Percentiles rank a stretch among this genome's conserved stretches.
These are phyloP conservation scores for Carpinus viminea DNA, from an alignment of 306 rosid genomes.

Conservation along the genomic window DNA sequence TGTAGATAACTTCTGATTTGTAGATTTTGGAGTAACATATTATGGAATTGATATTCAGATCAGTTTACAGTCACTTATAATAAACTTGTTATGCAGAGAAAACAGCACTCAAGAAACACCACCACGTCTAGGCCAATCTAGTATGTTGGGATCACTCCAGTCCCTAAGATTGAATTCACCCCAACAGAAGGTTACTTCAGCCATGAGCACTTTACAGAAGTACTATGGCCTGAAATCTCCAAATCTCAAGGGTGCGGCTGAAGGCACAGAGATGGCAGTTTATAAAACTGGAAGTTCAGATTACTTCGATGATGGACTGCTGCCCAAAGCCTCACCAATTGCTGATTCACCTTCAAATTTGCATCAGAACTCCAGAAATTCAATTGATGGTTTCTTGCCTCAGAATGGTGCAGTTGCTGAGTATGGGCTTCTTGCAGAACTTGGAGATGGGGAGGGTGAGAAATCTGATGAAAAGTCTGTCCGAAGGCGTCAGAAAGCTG, in stretches of 20 bases:
- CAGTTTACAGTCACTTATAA: conserved; percentile 21
- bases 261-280: conserved; percentile 65
- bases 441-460: conserved; percentile 54
- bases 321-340: conserved; percentile 45
- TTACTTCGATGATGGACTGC: conserved; percentile 42
- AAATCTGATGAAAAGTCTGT: conserved; percentile 73
- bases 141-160: conserved; percentile 42
- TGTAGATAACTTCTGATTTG: neutral
- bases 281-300: conserved; percentile 48
- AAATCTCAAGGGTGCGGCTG: conserved; percentile 22
- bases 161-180: conserved; percentile 54
- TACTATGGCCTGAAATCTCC: conserved; percentile 63
- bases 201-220: conserved; percentile 69
- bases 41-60: neutral
- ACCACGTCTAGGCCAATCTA: conserved; percentile 44
- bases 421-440: conserved; percentile 36
- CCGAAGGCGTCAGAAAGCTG: conserved; percentile 76
- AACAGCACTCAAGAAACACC: conserved; percentile 31
- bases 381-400: conserved; percentile 43
- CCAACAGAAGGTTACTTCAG: conserved; percentile 43
- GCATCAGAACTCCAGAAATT: conserved; percentile 40
- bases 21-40: neutral
- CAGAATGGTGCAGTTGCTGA: conserved; percentile 45
- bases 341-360: conserved; percentile 35
- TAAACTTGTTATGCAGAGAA: conserved; percentile 42